Evolutionary conservation across 2,329 filamentous ascomycete genomes (phyloP).

Genomic region (Leptodontidium sp.): DNA sequence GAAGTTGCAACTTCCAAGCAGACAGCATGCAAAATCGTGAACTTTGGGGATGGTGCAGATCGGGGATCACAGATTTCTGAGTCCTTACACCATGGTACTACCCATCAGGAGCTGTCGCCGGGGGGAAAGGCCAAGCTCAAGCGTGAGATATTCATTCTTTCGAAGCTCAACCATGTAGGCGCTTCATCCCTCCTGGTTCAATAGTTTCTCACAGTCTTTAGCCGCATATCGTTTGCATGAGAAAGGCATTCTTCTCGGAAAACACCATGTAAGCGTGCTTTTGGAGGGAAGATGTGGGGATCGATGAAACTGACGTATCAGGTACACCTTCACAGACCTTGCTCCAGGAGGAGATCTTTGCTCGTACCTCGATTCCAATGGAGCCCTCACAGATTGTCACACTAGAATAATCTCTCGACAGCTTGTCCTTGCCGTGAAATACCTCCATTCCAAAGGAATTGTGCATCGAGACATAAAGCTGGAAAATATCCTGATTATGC

Average conservation of each 20-base stretch:
- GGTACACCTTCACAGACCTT: conserved; percentile 65
- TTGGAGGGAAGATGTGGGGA: not conserved
- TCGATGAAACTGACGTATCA: conserved; percentile 38
- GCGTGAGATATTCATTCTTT: conserved; percentile 61
- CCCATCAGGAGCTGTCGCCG: conserved; percentile 35
- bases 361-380: conserved; percentile 42
- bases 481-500: conserved; percentile 46
- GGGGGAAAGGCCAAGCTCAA: conserved; percentile 50
- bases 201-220: conserved; percentile 40
- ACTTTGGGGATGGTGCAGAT: conserved; percentile 49
- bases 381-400: conserved; percentile 39
- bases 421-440: conserved; percentile 43
- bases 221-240: conserved; percentile 63
- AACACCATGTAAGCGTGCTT: conserved; percentile 54
- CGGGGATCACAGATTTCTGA: too few relatives aligned
- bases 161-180: conserved; percentile 62
- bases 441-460: conserved; percentile 43
- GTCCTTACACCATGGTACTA: conserved; percentile 8
- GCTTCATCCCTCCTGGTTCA: not conserved
- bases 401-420: conserved; percentile 44
- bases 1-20: conserved; percentile 63
- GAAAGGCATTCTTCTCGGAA: conserved; percentile 58
- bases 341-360: conserved; percentile 55
- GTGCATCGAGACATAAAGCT: conserved; percentile 46
- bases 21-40: conserved; percentile 73